Evolutionary conservation across 225 moss, liverwort and hornwort genomes (phyloP).

Genomic region (Physcomitrellopsis africana): DNA sequence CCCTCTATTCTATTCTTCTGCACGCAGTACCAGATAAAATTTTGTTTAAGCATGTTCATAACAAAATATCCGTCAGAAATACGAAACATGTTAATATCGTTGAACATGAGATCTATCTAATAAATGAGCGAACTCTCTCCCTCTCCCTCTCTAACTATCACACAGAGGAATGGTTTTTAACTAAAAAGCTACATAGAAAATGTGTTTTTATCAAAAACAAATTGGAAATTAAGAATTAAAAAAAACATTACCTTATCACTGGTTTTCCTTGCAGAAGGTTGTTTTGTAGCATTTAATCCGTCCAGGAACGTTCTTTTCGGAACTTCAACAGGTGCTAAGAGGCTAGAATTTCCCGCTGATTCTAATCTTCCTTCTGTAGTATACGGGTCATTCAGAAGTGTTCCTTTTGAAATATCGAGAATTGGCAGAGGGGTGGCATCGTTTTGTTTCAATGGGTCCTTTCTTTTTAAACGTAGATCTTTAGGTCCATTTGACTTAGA

Average conservation of each 20-base stretch:
- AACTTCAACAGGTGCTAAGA: slow-evolving; percentile 24
- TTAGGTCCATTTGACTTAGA: slow-evolving; percentile 18
- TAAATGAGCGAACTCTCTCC: too few species aligned
- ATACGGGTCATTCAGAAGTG: slow-evolving; percentile 18
- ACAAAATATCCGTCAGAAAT: too few species aligned
- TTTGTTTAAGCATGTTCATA: not conserved
- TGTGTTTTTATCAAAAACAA: not conserved
- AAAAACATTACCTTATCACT: slow-evolving; percentile 44
- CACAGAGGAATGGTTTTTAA: too few species aligned
- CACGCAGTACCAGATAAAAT: slow-evolving; percentile 21
- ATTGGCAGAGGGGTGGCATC: slow-evolving; percentile 15
- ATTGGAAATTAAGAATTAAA: slow-evolving; percentile 9
- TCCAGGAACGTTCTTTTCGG: slow-evolving; percentile 24
- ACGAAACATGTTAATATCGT: too few species aligned
- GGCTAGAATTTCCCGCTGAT: slow-evolving; percentile 29
- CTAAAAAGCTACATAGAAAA: not conserved
- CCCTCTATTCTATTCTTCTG: slow-evolving; percentile 40
- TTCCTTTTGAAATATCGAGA: slow-evolving; percentile 19
- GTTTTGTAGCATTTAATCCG: slow-evolving; percentile 23
- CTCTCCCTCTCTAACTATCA: too few species aligned
- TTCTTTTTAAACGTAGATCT: slow-evolving; percentile 34
- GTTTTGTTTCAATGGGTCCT: slow-evolving; percentile 17
- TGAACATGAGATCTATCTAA: too few species aligned
- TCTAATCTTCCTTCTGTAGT: slow-evolving; percentile 29
- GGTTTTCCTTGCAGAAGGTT: slow-evolving; percentile 18